Conservation (phyloP, 2,329 filamentous ascomycete species). For the Cordyceps cateniannulata region DNA sequence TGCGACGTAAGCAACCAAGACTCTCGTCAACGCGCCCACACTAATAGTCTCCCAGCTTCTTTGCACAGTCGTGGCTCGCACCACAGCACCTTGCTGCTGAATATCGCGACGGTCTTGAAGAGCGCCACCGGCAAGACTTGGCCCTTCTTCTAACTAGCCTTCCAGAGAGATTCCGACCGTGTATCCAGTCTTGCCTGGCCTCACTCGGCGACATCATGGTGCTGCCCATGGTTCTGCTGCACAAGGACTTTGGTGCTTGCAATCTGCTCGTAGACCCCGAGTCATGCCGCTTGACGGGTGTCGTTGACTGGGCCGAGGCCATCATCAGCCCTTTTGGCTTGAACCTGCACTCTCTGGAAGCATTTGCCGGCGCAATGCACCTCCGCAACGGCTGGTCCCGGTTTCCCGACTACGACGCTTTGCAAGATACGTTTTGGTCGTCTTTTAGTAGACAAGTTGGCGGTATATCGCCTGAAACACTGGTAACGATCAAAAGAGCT, state of each 20-base stretch:
- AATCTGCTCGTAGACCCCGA: constrained; percentile 34
- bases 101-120: background rate
- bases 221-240: constrained; percentile 31
- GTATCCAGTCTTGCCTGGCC: background rate
- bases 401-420: constrained; percentile 26
- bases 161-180: background rate
- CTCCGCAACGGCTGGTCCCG: constrained; percentile 26
- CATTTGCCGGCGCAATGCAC: constrained; percentile 28
- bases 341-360: constrained; percentile 30
- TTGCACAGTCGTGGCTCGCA: constrained; percentile 14
- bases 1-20: constrained; percentile 18
- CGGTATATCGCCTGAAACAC: constrained; percentile 20
- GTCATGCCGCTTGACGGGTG: constrained; percentile 30
- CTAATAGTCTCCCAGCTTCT: constrained; percentile 26
- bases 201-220: background rate
- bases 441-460: constrained; percentile 25
- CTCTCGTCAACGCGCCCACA: constrained; percentile 27
- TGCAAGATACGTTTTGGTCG: constrained; percentile 27
- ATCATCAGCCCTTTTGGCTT: constrained; percentile 33
- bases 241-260: constrained; percentile 30
- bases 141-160: background rate
- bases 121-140: background rate
- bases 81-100: background rate
- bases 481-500: constrained; percentile 24
- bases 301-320: constrained; percentile 37